Evolutionary conservation across 2,329 filamentous ascomycete genomes (phyloP).

Genomic region (Beauveria rudraprayagi): DNA sequence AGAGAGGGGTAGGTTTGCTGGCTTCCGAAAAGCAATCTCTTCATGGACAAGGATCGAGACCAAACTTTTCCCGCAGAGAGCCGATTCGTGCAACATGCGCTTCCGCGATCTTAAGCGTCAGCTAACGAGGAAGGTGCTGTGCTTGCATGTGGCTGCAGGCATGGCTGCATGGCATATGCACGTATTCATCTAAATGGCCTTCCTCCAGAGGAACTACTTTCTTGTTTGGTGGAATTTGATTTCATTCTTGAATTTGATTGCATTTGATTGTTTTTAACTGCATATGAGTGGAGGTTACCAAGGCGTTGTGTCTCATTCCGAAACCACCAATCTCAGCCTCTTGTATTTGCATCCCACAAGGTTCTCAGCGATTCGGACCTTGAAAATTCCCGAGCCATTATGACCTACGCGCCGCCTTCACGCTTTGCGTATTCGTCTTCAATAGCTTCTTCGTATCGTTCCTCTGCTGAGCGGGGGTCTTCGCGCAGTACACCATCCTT

Average conservation of each 20-base stretch:
- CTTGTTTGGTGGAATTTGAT: background rate
- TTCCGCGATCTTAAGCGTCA: background rate
- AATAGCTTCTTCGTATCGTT: constrained; percentile 52
- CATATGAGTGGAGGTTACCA: background rate
- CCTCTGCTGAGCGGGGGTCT: constrained; percentile 51
- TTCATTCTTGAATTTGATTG: background rate
- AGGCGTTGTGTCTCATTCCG: background rate
- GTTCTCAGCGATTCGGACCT: background rate
- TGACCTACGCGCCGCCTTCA: constrained; percentile 48
- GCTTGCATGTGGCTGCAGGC: background rate
- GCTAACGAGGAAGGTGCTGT: background rate
- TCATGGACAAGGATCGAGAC: background rate
- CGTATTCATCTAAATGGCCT: background rate
- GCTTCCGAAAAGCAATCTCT: background rate
- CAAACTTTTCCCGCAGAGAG: background rate
- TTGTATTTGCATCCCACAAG: background rate
- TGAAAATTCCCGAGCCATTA: background rate
- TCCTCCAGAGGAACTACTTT: background rate
- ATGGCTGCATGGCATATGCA: background rate
- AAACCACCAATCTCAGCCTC: constrained; percentile 3
- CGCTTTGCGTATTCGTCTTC: constrained; percentile 57
- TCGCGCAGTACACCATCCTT: constrained; percentile 71
- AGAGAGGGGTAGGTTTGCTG: background rate
- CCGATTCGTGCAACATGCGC: background rate
- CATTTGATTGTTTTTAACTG: background rate